Percentiles rank a stretch among this genome's conserved stretches.
These are phyloP conservation scores for Venturia oleaginea DNA, from an alignment of 2,329 filamentous ascomycete species.

Conservation along the genomic window DNA sequence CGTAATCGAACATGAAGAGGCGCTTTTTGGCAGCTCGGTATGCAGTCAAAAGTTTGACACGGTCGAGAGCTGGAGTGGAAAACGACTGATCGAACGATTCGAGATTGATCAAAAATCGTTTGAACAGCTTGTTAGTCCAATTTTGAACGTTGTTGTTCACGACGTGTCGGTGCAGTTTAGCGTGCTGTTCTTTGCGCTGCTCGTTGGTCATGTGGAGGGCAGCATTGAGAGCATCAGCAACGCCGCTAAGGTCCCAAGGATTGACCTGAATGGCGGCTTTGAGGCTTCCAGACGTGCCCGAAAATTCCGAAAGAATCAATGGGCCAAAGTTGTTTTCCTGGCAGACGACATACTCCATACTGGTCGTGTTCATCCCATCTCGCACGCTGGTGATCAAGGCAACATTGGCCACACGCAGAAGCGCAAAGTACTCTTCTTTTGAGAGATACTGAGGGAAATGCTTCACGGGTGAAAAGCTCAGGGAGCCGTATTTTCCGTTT, in stretches of 20 bases:
- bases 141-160: constrained; percentile 75
- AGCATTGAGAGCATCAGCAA: constrained; percentile 72
- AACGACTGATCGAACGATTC: constrained; percentile 65
- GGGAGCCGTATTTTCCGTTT: constrained; percentile 80
- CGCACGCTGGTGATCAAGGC: constrained; percentile 91
- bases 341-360: constrained; percentile 87
- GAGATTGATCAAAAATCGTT: constrained; percentile 70
- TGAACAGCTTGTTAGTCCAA: constrained; percentile 75
- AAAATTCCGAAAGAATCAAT: constrained; percentile 92
- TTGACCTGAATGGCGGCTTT: constrained; percentile 90
- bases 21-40: constrained; percentile 70
- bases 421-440: constrained; percentile 85
- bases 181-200: constrained; percentile 59
- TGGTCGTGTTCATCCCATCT: constrained; percentile 97
- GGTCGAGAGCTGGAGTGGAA: constrained; percentile 75
- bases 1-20: constrained; percentile 98
- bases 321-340: constrained; percentile 81
- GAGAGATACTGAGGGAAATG: constrained; percentile 91
- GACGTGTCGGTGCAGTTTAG: constrained; percentile 72
- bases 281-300: constrained; percentile 80
- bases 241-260: constrained; percentile 81
- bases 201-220: constrained; percentile 68
- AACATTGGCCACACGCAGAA: constrained; percentile 83
- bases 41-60: constrained; percentile 57
- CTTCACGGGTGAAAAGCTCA: constrained; percentile 83